Evolutionary conservation across 2,329 filamentous ascomycete species (phyloP).

Genomic region (Curvularia sp.): DNA sequence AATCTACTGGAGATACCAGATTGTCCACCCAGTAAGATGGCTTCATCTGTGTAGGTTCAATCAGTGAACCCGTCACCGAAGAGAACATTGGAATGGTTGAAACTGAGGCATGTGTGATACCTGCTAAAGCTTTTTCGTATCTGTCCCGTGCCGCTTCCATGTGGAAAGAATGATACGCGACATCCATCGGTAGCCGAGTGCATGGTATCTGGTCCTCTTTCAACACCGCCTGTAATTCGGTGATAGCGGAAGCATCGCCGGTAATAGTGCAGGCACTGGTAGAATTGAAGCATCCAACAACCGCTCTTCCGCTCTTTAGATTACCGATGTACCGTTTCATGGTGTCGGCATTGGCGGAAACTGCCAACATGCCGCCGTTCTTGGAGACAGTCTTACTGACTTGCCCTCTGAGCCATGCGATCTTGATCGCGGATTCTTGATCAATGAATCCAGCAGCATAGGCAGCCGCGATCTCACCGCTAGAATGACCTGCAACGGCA

Average conservation of each 20-base stretch:
- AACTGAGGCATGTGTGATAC: neutral
- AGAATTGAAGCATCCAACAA: constrained; percentile 47
- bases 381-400: constrained; percentile 10
- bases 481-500: constrained; percentile 29
- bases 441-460: constrained; percentile 17
- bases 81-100: constrained; percentile 17
- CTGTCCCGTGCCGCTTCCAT: constrained; percentile 35
- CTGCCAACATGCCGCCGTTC: constrained; percentile 13
- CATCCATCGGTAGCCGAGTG: constrained; percentile 10
- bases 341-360: constrained; percentile 3
- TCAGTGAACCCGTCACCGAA: constrained; percentile 10
- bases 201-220: constrained; percentile 11
- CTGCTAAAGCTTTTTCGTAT: constrained; percentile 8
- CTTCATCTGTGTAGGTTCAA: constrained; percentile 4
- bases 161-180: constrained; percentile 54
- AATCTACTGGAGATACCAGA: constrained; percentile 20
- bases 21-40: constrained; percentile 22
- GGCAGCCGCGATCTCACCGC: constrained; percentile 34
- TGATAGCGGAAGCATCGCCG: constrained; percentile 52
- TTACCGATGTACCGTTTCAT: neutral
- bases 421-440: constrained; percentile 13
- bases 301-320: constrained; percentile 6
- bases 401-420: constrained; percentile 12
- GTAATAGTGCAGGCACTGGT: constrained; percentile 54
- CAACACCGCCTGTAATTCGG: constrained; percentile 28